phyloP scores from a whole-genome alignment of 148 eudicot genomes.

The Camellia granthamiana region DNA sequence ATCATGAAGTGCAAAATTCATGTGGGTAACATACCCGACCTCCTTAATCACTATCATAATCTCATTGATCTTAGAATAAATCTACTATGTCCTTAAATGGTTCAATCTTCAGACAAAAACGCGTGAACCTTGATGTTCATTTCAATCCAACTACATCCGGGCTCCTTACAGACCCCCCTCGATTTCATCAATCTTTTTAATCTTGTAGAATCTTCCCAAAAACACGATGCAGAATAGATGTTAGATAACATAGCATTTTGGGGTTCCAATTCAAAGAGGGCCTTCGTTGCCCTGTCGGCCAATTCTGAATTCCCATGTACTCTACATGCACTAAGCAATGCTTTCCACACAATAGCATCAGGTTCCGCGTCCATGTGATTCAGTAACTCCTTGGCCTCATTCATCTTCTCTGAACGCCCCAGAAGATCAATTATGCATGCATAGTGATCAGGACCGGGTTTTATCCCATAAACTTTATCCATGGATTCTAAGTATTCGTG shows the following conservation, averaged over 20 bases:
- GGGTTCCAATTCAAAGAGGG: constrained; percentile 64
- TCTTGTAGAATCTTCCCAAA: constrained; percentile 56
- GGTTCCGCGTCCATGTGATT: constrained; percentile 52
- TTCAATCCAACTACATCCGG: constrained; percentile 74
- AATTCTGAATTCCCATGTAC: constrained; percentile 49
- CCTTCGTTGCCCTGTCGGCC: constrained; percentile 44
- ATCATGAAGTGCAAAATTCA: constrained; percentile 62
- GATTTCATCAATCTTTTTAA: constrained; percentile 53
- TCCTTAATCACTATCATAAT: constrained; percentile 43
- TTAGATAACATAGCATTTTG: constrained; percentile 49
- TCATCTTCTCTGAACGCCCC: constrained; percentile 57
- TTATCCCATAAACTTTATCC: constrained; percentile 47
- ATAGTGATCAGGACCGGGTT: constrained; percentile 58
- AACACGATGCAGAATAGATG: constrained; percentile 56
- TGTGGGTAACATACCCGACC: constrained; percentile 64
- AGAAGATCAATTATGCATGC: constrained; percentile 76
- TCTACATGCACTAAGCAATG: constrained; percentile 64
- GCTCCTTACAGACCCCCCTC: constrained; percentile 58
- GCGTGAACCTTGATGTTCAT: constrained; percentile 54
- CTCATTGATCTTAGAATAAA: constrained; percentile 58
- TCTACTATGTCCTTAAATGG: constrained; percentile 32
- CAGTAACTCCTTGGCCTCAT: constrained; percentile 47
- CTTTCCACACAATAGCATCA: constrained; percentile 66
- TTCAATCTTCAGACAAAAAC: constrained; percentile 60
- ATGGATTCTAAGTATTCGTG: constrained; percentile 56